These are phyloP conservation scores for Aspergillus fumigatus DNA, from an alignment of 2,329 filamentous ascomycete genomes.

Conservation along the genomic window DNA sequence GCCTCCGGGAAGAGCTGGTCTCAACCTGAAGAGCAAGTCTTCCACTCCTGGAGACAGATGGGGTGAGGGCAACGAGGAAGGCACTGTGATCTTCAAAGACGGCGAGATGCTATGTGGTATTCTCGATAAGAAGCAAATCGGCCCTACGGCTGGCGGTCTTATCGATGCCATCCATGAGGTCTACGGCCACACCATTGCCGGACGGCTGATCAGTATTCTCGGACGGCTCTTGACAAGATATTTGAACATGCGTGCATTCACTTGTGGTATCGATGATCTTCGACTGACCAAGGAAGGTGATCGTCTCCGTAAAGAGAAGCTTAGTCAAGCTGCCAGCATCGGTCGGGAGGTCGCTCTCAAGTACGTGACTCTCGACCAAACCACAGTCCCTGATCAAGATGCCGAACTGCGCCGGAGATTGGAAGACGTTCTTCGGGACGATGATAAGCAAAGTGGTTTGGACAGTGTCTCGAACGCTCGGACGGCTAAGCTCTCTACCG, in stretches of 20 bases:
- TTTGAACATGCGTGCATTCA: conserved; percentile 90
- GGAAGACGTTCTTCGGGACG: conserved; percentile 86
- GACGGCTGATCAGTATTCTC: conserved; percentile 81
- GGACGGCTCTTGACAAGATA: conserved; percentile 85
- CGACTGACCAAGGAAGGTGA: conserved; percentile 79
- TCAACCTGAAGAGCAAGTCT: conserved; percentile 75
- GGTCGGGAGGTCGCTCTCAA: conserved; percentile 77
- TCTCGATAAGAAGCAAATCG: conserved; percentile 92
- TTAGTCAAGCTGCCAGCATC: conserved; percentile 62
- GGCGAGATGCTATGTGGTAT: conserved; percentile 88
- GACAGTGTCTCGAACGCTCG: conserved; percentile 78
- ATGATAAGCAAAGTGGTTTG: conserved; percentile 84
- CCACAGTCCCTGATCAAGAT: conserved; percentile 58
- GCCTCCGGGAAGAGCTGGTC: conserved; percentile 67
- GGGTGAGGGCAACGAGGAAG: conserved; percentile 69
- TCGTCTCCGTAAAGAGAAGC: conserved; percentile 60
- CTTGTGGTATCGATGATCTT: conserved; percentile 95
- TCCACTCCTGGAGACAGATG: conserved; percentile 75
- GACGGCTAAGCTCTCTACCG: conserved; percentile 67
- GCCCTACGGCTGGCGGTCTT: conserved; percentile 78
- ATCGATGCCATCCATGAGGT: conserved; percentile 91
- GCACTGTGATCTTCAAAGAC: conserved; percentile 73
- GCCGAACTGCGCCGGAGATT: conserved; percentile 70
- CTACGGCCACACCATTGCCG: conserved; percentile 82
- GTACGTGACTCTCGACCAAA: conserved; percentile 77